A percentile compares a stretch with the other conserved stretches of the same genome.
Evolutionary conservation across 148 eudicot genomes (phyloP).

Genomic region (Rhododendron griersonianum): DNA sequence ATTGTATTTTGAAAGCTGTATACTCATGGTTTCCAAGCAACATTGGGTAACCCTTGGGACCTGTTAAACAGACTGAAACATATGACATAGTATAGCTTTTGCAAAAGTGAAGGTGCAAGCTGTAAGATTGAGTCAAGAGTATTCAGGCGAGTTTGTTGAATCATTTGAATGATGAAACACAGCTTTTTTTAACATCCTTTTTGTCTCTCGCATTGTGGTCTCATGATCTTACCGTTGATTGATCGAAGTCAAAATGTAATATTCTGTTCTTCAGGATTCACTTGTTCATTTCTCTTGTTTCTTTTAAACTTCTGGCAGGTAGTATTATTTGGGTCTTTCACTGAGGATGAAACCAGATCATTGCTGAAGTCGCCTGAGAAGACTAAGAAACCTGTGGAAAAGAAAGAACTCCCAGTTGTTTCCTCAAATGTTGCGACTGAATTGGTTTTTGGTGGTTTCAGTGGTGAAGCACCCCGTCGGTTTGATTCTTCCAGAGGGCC

Average conservation of each 20-base stretch:
- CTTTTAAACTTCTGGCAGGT: conserved; percentile 34
- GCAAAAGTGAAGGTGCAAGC: background rate
- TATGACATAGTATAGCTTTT: background rate
- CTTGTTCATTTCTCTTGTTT: background rate
- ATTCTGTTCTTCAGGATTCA: background rate
- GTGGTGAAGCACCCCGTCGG: conserved; percentile 20
- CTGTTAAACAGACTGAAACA: background rate
- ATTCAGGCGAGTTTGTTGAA: background rate
- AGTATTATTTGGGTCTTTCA: conserved; percentile 50
- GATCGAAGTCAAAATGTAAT: background rate
- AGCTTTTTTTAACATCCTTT: background rate
- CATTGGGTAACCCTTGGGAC: background rate
- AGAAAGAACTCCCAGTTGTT: conserved; percentile 41
- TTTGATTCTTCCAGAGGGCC: conserved; percentile 31
- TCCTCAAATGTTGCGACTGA: conserved; percentile 37
- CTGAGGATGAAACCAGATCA: conserved; percentile 48
- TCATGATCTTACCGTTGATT: background rate
- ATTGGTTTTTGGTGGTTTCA: conserved; percentile 35
- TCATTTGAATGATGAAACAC: background rate
- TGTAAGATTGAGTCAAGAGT: background rate
- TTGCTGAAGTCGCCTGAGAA: conserved; percentile 24
- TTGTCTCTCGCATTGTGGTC: background rate
- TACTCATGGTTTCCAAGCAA: background rate
- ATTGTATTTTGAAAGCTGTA: background rate
- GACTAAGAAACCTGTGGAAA: conserved; percentile 18